phyloP scores from a whole-genome alignment of 1,139 yeast species.

The Taiozyma sp. region DNA sequence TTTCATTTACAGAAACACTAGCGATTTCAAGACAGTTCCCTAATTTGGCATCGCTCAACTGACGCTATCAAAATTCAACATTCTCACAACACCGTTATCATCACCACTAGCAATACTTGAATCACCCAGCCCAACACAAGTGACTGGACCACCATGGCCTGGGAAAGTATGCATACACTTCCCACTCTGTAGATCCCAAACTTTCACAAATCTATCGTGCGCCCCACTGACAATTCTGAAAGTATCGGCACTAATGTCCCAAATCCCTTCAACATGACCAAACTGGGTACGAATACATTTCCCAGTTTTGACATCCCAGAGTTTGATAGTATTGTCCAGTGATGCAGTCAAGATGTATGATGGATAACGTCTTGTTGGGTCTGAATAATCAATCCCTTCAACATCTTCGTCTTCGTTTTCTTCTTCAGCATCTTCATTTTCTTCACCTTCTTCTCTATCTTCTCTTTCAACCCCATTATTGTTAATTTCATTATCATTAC shows the following conservation, averaged over 20 bases:
- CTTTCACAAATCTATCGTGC: conserved; percentile 84
- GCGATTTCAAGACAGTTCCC: no score
- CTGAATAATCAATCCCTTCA: conserved; percentile 21
- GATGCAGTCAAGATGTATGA: conserved; percentile 86
- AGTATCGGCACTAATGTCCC: conserved; percentile 95
- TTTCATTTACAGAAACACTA: no score
- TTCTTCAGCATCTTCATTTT: conserved; percentile 17
- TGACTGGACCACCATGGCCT: conserved; percentile 67
- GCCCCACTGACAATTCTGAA: conserved; percentile 93
- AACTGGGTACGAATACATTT: conserved; percentile 88
- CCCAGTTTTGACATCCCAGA: conserved; percentile 89
- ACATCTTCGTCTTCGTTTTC: conserved; percentile 22
- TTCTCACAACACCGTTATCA: conserved; percentile 78
- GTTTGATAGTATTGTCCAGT: conserved; percentile 85
- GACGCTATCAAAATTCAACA: conserved; percentile 66
- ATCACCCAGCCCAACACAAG: conserved; percentile 87
- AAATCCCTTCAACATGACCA: conserved; percentile 97
- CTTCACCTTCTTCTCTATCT: background rate
- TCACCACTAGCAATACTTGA: conserved; percentile 87
- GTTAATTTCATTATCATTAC: conserved; percentile 1
- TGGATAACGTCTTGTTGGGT: conserved; percentile 43
- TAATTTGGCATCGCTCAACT: background rate
- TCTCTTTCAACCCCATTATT: conserved; percentile 4
- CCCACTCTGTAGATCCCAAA: conserved; percentile 95
- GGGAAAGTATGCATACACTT: conserved; percentile 90